Evolutionary conservation across 1,139 yeast genomes (phyloP).

Genomic region (Hyphopichia burtonii): DNA sequence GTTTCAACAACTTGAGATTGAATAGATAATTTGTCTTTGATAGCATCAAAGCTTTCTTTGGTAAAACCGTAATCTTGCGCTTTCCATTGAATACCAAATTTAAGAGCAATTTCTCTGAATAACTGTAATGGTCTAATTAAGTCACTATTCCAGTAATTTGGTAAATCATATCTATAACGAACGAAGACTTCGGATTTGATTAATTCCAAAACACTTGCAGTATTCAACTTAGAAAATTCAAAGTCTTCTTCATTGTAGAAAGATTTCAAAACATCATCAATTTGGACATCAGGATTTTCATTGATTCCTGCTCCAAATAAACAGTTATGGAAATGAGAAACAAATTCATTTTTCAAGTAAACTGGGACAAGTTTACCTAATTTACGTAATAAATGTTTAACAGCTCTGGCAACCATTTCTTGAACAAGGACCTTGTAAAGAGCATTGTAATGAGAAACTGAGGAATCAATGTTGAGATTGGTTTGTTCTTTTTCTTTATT

Average conservation of each 20-base stretch:
- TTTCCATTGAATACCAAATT: conserved; percentile 87
- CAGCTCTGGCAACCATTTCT: conserved; percentile 78
- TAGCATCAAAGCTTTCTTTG: conserved; percentile 41
- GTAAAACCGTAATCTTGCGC: conserved; percentile 53
- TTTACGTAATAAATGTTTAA: conserved; percentile 70
- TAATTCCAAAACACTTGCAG: conserved; percentile 40
- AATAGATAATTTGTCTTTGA: conserved; percentile 16
- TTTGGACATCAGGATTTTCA: conserved; percentile 37
- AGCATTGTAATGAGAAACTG: conserved; percentile 42
- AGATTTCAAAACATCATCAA: conserved; percentile 42
- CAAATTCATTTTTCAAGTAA: conserved; percentile 54
- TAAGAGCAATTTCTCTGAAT: conserved; percentile 70
- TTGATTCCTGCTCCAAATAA: conserved; percentile 55
- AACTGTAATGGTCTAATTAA: conserved; percentile 43
- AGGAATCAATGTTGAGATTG: conserved; percentile 43
- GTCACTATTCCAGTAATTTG: conserved; percentile 44
- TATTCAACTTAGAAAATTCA: conserved; percentile 45
- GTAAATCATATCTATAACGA: conserved; percentile 63
- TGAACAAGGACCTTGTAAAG: conserved; percentile 51
- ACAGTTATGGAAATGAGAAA: conserved; percentile 73
- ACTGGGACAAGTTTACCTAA: conserved; percentile 50
- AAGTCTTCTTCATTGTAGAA: conserved; percentile 46
- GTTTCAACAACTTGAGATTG: conserved; percentile 14
- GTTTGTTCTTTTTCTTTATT: conserved; percentile 31
- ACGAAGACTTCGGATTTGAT: conserved; percentile 51